Percentiles rank a stretch among this genome's conserved stretches.
phyloP scores from a whole-genome alignment of 2,329 filamentous ascomycete species.

The Penicillium occitanis region DNA sequence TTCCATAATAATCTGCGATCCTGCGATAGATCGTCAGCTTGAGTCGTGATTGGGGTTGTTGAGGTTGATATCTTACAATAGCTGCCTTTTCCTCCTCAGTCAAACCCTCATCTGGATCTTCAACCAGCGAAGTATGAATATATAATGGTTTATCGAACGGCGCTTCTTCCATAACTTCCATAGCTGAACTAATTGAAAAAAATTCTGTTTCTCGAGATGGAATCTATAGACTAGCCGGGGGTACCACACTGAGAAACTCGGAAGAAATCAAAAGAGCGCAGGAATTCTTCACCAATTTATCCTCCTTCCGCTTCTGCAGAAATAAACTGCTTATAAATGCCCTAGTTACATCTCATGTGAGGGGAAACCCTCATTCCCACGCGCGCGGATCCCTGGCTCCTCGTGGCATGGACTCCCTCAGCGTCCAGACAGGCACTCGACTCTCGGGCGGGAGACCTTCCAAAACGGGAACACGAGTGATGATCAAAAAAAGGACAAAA shows the following conservation, averaged over 20 bases:
- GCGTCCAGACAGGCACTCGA: background rate
- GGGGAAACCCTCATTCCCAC: background rate
- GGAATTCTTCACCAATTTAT: background rate
- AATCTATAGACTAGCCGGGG: background rate
- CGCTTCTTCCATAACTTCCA: background rate
- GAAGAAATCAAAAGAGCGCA: background rate
- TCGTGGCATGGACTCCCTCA: background rate
- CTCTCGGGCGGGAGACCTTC: background rate
- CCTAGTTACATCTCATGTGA: background rate
- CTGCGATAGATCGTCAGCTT: conserved; percentile 28
- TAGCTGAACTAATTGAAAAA: background rate
- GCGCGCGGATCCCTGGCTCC: background rate
- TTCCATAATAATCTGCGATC: conserved; percentile 48
- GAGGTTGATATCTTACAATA: conserved; percentile 51
- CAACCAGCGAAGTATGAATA: conserved; percentile 15
- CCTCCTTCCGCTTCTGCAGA: background rate
- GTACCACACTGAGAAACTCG: background rate
- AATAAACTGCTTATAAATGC: background rate
- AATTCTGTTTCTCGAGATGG: background rate
- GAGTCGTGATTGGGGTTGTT: background rate
- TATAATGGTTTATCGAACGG: conserved; percentile 16
- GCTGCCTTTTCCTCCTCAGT: conserved; percentile 61
- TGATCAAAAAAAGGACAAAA: background rate
- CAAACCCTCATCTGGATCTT: conserved; percentile 64
- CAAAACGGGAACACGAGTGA: background rate